Conservation (phyloP, 495 filamentous ascomycete genomes). For the Symbiotaphrina buchneri region DNA sequence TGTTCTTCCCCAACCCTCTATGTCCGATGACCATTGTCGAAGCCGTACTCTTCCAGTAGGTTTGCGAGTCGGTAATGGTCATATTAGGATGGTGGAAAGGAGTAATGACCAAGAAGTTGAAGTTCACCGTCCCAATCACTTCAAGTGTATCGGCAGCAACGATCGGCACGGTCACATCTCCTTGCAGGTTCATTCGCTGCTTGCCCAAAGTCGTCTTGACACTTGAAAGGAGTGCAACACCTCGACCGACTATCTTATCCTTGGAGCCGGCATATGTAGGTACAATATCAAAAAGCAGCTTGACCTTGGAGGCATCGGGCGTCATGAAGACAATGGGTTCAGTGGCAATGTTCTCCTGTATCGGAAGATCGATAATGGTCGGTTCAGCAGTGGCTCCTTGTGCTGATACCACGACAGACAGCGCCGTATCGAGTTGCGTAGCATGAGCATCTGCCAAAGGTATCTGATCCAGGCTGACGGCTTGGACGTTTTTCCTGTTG, state of each 20-base stretch:
- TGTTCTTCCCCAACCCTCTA: conserved; percentile 83
- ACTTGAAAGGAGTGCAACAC: conserved; percentile 69
- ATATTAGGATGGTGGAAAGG: conserved; percentile 89
- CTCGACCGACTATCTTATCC: conserved; percentile 75
- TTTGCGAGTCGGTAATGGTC: conserved; percentile 69
- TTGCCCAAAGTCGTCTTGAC: conserved; percentile 63
- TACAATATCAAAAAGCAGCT: conserved; percentile 82
- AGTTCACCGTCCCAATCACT: conserved; percentile 82
- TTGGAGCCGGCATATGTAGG: conserved; percentile 91
- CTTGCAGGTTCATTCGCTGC: conserved; percentile 67
- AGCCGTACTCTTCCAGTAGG: conserved; percentile 79
- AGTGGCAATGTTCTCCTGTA: conserved; percentile 81
- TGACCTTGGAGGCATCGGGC: conserved; percentile 54
- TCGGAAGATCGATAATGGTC: conserved; percentile 73
- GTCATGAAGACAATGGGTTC: conserved; percentile 82
- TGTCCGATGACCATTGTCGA: conserved; percentile 87
- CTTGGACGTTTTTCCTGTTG: conserved; percentile 52
- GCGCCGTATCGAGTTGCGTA: conserved; percentile 79
- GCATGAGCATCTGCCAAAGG: conserved; percentile 70
- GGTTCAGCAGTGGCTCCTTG: conserved; percentile 68
- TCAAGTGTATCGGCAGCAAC: conserved; percentile 61
- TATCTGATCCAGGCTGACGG: conserved; percentile 77
- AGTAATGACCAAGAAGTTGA: conserved; percentile 90
- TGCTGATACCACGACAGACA: conserved; percentile 84
- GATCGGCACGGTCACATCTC: conserved; percentile 84